Evolutionary conservation across 148 eudicot species (phyloP).

Genomic region (Persicaria tinctoria): DNA sequence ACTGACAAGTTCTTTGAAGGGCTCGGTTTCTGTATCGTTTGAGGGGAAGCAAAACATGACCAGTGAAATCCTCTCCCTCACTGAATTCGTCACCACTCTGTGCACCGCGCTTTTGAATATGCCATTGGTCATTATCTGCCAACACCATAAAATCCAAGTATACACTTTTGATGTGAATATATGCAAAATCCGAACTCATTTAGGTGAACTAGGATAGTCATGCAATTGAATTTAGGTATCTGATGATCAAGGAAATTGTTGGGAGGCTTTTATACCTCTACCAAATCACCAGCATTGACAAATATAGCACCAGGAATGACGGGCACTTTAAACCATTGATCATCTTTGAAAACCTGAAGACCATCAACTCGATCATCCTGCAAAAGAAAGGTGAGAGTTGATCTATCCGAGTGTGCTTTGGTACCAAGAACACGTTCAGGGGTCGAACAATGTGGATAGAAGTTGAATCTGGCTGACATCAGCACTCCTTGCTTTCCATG

Average conservation of each 20-base stretch:
- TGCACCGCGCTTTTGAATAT: constrained; percentile 45
- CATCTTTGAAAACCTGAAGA: constrained; percentile 41
- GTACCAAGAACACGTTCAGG: constrained; percentile 32
- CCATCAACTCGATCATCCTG: constrained; percentile 44
- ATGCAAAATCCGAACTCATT: background rate
- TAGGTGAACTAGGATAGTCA: background rate
- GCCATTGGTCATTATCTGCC: constrained; percentile 46
- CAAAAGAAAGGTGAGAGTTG: constrained; percentile 19
- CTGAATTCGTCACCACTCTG: constrained; percentile 41
- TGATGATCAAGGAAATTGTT: background rate
- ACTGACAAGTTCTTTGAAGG: constrained; percentile 27
- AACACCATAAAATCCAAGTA: background rate
- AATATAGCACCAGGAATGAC: constrained; percentile 36
- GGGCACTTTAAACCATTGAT: constrained; percentile 44
- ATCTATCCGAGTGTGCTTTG: constrained; percentile 37
- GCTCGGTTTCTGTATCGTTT: constrained; percentile 32
- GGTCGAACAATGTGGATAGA: constrained; percentile 34
- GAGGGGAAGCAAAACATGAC: constrained; percentile 32
- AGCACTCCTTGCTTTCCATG: constrained; percentile 23
- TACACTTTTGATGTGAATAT: background rate
- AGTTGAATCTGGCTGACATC: constrained; percentile 31
- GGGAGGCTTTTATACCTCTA: constrained; percentile 26
- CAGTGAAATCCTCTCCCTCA: constrained; percentile 34
- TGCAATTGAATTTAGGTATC: no score
- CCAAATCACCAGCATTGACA: constrained; percentile 41